These are phyloP conservation scores for Zizania palustris DNA, from an alignment of 202 grass and related monocot species.

Conservation along the genomic window DNA sequence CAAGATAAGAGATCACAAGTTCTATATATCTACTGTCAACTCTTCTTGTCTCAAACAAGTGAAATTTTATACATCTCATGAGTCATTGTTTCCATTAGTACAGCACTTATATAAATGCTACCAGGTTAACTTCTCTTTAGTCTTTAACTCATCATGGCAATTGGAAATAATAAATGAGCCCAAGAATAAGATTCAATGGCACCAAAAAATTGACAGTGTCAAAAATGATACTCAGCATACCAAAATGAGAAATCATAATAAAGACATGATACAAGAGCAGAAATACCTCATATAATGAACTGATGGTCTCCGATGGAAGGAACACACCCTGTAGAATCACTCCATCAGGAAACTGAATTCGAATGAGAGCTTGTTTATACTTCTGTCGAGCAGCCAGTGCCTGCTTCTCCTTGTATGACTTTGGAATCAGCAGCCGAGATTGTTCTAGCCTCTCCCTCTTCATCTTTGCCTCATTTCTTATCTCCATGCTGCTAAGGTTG, in stretches of 20 bases:
- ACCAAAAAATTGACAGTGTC: conserved; percentile 25
- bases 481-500: conserved; percentile 59
- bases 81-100: conserved; percentile 1
- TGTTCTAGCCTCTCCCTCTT: conserved; percentile 78
- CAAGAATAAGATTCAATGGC: conserved; percentile 4
- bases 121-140: background rate
- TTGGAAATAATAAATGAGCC: conserved; percentile 4
- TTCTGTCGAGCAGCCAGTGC: conserved; percentile 66
- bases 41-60: background rate
- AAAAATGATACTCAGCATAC: background rate
- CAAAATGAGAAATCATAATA: conserved; percentile 5
- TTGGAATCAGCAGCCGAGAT: conserved; percentile 83
- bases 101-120: conserved; percentile 3
- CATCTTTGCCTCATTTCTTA: conserved; percentile 78
- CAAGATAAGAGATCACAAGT: background rate
- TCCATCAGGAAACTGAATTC: conserved; percentile 93
- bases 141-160: background rate
- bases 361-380: conserved; percentile 69
- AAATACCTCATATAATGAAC: conserved; percentile 82
- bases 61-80: conserved; percentile 8
- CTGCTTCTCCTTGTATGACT: conserved; percentile 91
- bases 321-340: conserved; percentile 86
- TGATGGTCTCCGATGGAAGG: conserved; percentile 68
- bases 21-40: background rate
- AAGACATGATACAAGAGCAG: conserved; percentile 12